Evolutionary conservation across 179 eudicot genomes (phyloP).

Genomic region (Drosera spatulata): DNA sequence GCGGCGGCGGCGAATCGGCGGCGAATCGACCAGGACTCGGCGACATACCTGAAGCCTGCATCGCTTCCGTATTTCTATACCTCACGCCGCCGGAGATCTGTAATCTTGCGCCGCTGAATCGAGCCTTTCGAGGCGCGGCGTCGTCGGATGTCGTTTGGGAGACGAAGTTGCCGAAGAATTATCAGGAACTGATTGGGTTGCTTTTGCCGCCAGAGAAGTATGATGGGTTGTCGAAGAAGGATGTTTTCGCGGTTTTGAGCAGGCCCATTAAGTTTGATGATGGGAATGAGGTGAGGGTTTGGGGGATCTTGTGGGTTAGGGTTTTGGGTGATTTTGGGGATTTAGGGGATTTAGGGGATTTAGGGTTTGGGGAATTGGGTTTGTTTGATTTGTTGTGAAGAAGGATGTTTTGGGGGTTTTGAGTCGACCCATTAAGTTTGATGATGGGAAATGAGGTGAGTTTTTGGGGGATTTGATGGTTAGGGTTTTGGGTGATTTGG

Average conservation of each 20-base stretch:
- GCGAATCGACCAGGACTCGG: slow-evolving; percentile 49
- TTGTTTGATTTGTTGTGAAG: neutral
- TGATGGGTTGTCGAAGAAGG: slow-evolving; percentile 48
- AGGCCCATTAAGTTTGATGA: slow-evolving; percentile 55
- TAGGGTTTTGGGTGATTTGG: slow-evolving; percentile 6
- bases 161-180: slow-evolving; percentile 60
- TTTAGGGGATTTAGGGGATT: neutral
- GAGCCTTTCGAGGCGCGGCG: slow-evolving; percentile 90
- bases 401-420: slow-evolving; percentile 26
- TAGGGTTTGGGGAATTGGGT: neutral
- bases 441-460: too few relatives aligned
- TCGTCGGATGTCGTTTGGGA: slow-evolving; percentile 90
- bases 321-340: too few relatives aligned
- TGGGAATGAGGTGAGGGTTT: slow-evolving; percentile 38
- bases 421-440: slow-evolving; percentile 6
- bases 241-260: slow-evolving; percentile 63
- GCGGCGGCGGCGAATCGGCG: slow-evolving; percentile 23
- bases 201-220: slow-evolving; percentile 35
- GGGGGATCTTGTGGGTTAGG: too few relatives aligned
- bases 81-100: slow-evolving; percentile 92
- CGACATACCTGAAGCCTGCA: slow-evolving; percentile 93
- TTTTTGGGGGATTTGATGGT: neutral
- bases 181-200: slow-evolving; percentile 33
- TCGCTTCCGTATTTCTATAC: slow-evolving; percentile 75
- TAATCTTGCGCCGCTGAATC: slow-evolving; percentile 78